Evolutionary conservation across 495 filamentous ascomycete species (phyloP).

Genomic region (Cercophora scortea): DNA sequence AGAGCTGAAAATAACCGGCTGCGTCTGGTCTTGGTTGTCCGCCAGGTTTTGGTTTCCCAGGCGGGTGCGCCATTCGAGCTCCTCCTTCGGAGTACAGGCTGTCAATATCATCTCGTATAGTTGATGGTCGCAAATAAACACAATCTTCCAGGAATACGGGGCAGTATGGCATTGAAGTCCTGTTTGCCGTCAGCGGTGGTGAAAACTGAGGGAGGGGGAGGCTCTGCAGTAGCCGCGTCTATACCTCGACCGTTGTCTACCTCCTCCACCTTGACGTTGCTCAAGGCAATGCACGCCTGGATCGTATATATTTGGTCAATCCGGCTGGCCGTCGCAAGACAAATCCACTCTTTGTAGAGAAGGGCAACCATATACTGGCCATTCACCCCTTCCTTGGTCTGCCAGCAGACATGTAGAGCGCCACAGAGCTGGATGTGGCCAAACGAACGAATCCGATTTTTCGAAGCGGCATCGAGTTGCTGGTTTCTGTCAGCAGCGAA

Average conservation of each 20-base stretch:
- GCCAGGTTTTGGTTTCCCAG: constrained; percentile 33
- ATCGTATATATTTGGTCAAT: constrained; percentile 58
- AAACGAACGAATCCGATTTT: constrained; percentile 59
- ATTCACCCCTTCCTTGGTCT: constrained; percentile 52
- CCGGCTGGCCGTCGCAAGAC: constrained; percentile 62
- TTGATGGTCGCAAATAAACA: constrained; percentile 69
- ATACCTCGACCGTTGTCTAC: constrained; percentile 78
- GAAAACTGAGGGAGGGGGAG: too few species aligned
- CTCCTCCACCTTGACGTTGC: constrained; percentile 64
- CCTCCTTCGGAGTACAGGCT: constrained; percentile 77
- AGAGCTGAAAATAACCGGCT: constrained; percentile 46
- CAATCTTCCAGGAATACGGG: constrained; percentile 86
- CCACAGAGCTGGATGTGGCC: constrained; percentile 83
- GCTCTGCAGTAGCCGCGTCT: not conserved
- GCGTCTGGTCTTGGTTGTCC: constrained; percentile 34
- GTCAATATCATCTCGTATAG: constrained; percentile 82
- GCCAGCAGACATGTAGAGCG: constrained; percentile 78
- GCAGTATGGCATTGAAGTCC: constrained; percentile 81
- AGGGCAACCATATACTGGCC: constrained; percentile 83
- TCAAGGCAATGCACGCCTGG: constrained; percentile 65
- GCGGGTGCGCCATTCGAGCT: constrained; percentile 62
- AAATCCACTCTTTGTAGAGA: constrained; percentile 74
- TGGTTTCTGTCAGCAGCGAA: constrained; percentile 11
- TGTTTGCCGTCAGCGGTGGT: constrained; percentile 19
- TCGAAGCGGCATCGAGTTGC: constrained; percentile 38